Conservation (phyloP, 768 basidiomycete species). For the Tephrocybe sp. region DNA sequence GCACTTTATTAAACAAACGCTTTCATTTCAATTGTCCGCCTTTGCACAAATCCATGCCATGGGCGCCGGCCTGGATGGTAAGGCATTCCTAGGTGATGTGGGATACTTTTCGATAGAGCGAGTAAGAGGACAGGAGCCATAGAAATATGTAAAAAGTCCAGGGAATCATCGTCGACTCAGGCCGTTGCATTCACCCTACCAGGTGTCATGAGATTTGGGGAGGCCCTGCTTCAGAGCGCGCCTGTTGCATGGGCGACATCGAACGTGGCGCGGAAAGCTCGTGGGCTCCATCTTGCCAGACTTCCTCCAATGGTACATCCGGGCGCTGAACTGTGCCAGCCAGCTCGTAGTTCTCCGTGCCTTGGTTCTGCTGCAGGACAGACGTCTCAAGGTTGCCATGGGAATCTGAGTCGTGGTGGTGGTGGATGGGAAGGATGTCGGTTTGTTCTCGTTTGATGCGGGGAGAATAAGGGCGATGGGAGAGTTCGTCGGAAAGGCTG, state of each 20-base stretch:
- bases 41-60: too few species aligned
- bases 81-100: too few species aligned
- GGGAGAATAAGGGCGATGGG: conserved; percentile 73
- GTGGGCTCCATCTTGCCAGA: conserved; percentile 34
- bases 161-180: too few species aligned
- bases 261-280: conserved; percentile 13
- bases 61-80: too few species aligned
- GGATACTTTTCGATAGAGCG: too few species aligned
- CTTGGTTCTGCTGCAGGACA: conserved; percentile 4
- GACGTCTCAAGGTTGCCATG: conserved; percentile 10
- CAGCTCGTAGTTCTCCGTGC: conserved; percentile 22
- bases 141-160: too few species aligned
- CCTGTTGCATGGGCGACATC: conserved; percentile 1
- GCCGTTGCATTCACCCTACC: background rate
- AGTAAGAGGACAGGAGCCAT: too few species aligned
- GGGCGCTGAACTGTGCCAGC: conserved; percentile 34
- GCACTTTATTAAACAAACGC: too few species aligned
- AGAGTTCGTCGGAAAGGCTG: conserved; percentile 56
- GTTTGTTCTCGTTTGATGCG: conserved; percentile 52
- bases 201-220: background rate
- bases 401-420: conserved; percentile 5
- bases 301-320: conserved; percentile 29
- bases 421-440: conserved; percentile 40
- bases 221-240: background rate
- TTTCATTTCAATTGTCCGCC: too few species aligned